A percentile compares a stretch with the other conserved stretches of the same genome.
These are phyloP conservation scores for Euphrasia arctica DNA, from an alignment of 305 asterid genomes.

Conservation along the genomic window DNA sequence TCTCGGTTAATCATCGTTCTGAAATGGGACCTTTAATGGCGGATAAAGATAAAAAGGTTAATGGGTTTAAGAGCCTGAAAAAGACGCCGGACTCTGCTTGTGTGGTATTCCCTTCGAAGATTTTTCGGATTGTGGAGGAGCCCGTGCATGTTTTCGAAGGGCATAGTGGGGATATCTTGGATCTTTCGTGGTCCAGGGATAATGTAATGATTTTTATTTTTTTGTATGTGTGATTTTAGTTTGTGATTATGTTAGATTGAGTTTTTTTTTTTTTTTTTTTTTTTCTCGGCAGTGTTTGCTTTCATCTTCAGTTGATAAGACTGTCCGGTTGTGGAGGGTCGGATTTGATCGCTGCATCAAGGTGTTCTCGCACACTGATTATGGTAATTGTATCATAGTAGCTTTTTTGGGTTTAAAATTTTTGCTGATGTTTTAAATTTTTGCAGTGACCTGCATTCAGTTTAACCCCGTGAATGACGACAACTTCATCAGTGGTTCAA, in stretches of 20 bases:
- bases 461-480: constrained; percentile 71
- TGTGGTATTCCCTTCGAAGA: constrained; percentile 72
- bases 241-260: constrained; percentile 4
- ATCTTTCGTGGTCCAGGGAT: constrained; percentile 84
- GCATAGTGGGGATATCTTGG: constrained; percentile 72
- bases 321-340: constrained; percentile 91
- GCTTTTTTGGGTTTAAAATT: no score
- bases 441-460: constrained; percentile 85
- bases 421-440: background rate
- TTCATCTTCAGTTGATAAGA: constrained; percentile 85
- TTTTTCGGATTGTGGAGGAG: constrained; percentile 71
- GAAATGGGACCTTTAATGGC: constrained; percentile 55
- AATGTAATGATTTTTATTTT: constrained; percentile 49
- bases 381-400: constrained; percentile 42
- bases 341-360: constrained; percentile 75
- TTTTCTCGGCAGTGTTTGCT: constrained; percentile 55
- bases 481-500: constrained; percentile 85
- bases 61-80: constrained; percentile 40
- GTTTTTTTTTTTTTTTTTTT: background rate
- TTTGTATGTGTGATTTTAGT: constrained; percentile 44
- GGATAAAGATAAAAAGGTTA: constrained; percentile 51
- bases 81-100: constrained; percentile 81
- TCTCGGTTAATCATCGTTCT: constrained; percentile 65
- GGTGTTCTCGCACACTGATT: constrained; percentile 79
- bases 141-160: constrained; percentile 77